phyloP scores from a whole-genome alignment of 306 rosid genomes.

The Dryas alaskensis region DNA sequence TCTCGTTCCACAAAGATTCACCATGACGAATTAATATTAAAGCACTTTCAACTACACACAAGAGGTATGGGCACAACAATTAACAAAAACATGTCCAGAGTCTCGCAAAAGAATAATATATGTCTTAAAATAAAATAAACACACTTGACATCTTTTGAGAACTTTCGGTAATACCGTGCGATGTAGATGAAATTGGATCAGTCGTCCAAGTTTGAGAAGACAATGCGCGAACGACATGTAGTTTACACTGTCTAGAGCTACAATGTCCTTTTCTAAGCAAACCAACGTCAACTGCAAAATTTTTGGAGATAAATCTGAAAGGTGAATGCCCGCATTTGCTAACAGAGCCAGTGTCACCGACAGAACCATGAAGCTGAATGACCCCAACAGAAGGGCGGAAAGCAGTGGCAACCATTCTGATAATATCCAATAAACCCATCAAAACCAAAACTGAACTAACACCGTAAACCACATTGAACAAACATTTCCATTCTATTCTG shows the following conservation, averaged over 20 bases:
- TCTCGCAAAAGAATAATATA: background rate
- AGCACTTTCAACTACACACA: constrained; percentile 54
- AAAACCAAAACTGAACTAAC: background rate
- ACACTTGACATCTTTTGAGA: constrained; percentile 30
- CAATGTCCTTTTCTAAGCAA: constrained; percentile 7
- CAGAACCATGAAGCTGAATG: constrained; percentile 23
- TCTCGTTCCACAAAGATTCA: constrained; percentile 76
- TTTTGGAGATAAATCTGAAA: constrained; percentile 34
- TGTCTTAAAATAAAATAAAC: background rate
- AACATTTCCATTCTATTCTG: background rate
- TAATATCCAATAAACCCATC: constrained; percentile 6
- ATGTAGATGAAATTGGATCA: constrained; percentile 28
- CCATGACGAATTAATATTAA: constrained; percentile 77
- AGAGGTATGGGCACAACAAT: constrained; percentile 7
- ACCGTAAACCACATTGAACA: background rate
- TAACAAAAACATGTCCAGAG: constrained; percentile 13
- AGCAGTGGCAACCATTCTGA: constrained; percentile 41
- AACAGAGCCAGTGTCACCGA: constrained; percentile 16
- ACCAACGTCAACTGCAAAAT: constrained; percentile 16
- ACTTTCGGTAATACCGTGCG: background rate
- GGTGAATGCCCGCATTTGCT: constrained; percentile 11
- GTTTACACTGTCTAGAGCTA: constrained; percentile 15
- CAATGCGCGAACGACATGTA: constrained; percentile 20
- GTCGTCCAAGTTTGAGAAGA: constrained; percentile 23
- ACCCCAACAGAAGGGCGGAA: constrained; percentile 29